Evolutionary conservation across 106 monocot genomes (phyloP).

Genomic region (Dioscorea alata): DNA sequence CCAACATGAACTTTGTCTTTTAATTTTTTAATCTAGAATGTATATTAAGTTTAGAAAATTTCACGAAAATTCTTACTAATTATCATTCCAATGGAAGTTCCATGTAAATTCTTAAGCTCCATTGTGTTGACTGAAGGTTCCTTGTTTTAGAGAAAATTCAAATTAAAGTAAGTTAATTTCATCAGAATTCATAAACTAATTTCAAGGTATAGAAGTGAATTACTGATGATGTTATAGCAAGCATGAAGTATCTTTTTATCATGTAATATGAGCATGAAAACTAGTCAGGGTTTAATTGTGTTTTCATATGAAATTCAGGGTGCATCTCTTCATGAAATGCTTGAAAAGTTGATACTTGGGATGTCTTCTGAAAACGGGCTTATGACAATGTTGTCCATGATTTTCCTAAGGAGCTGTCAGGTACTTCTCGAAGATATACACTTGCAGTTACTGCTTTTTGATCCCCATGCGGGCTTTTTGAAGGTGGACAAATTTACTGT

Average conservation of each 20-base stretch:
- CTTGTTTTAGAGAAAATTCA: too few relatives aligned
- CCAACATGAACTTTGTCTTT: not conserved
- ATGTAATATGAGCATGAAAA: too few relatives aligned
- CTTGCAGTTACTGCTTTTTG: conserved; percentile 35
- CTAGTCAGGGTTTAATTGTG: not conserved
- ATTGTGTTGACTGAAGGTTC: too few relatives aligned
- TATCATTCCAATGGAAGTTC: too few relatives aligned
- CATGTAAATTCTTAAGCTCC: too few relatives aligned
- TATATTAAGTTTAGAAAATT: too few relatives aligned
- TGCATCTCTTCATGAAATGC: conserved; percentile 45
- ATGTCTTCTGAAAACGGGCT: conserved; percentile 27
- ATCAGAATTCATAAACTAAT: too few relatives aligned
- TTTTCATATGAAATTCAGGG: conserved; percentile 40
- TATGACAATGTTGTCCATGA: conserved; percentile 15
- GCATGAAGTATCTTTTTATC: too few relatives aligned
- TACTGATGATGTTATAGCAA: too few relatives aligned
- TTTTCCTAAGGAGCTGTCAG: conserved; percentile 32
- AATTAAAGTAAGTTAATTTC: too few relatives aligned
- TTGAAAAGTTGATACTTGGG: conserved; percentile 27
- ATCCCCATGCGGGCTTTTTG: conserved; percentile 29
- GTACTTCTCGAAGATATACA: conserved; percentile 32
- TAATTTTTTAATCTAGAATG: not conserved
- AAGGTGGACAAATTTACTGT: conserved; percentile 29
- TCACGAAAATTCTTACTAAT: too few relatives aligned
- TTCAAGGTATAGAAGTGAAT: too few relatives aligned